phyloP scores from a whole-genome alignment of 75 land plant species.

The Cunninghamia lanceolata region DNA sequence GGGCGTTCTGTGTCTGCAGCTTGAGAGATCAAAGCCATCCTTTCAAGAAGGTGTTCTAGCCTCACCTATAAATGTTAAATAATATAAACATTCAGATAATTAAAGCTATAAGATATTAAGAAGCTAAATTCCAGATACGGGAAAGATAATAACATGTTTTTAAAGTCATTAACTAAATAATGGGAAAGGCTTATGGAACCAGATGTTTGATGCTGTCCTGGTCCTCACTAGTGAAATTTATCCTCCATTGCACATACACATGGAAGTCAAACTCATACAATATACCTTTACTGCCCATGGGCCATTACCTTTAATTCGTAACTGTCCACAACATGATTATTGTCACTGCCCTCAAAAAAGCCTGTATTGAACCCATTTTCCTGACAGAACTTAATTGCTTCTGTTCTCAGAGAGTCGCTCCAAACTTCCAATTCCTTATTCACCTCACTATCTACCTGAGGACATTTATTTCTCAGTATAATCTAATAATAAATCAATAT shows the following conservation, averaged over 20 bases:
- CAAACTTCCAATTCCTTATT: conserved; percentile 76
- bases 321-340: conserved; percentile 65
- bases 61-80: conserved; percentile 57
- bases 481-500: conserved; percentile 6
- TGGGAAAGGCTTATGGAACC: neutral
- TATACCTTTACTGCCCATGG: neutral
- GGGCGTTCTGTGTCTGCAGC: conserved; percentile 92
- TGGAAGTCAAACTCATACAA: neutral
- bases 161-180: neutral
- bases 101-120: neutral
- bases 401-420: conserved; percentile 78
- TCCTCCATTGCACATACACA: neutral
- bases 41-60: conserved; percentile 93
- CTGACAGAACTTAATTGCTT: conserved; percentile 70
- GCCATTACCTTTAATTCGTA: conserved; percentile 90
- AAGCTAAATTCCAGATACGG: neutral
- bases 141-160: neutral
- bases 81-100: neutral
- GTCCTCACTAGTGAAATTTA: neutral
- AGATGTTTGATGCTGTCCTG: neutral
- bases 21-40: conserved; percentile 77
- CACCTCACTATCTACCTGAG: conserved; percentile 68
- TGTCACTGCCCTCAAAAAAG: conserved; percentile 82
- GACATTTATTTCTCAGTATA: neutral
- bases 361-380: conserved; percentile 87